These are phyloP conservation scores for Mallotus japonicus DNA, from an alignment of 441 rosid genomes.

Conservation along the genomic window DNA sequence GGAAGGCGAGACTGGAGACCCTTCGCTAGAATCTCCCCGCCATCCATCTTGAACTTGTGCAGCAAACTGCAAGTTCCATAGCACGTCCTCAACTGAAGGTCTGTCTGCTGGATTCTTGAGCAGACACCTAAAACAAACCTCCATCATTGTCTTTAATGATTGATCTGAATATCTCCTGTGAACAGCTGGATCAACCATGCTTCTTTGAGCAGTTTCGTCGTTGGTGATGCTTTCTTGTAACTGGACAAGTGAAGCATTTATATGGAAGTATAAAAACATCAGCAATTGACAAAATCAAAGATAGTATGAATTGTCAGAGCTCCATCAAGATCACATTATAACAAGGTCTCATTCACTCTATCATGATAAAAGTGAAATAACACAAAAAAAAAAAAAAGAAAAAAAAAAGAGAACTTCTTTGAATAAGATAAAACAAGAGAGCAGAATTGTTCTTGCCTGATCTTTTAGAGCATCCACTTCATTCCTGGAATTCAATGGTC, in stretches of 20 bases:
- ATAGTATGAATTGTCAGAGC: not conserved
- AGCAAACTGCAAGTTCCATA: constrained; percentile 96
- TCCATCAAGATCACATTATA: not conserved
- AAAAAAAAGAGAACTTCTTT: too few species aligned
- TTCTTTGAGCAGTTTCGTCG: constrained; percentile 54
- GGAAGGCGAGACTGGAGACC: constrained; percentile 52
- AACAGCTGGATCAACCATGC: constrained; percentile 60
- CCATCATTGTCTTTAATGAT: constrained; percentile 78
- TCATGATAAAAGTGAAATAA: too few species aligned
- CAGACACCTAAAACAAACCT: constrained; percentile 72
- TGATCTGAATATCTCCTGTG: constrained; percentile 60
- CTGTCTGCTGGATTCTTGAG: constrained; percentile 54
- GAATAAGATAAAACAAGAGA: not conserved
- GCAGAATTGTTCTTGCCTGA: constrained; percentile 40
- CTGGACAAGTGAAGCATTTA: constrained; percentile 35
- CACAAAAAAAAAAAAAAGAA: not conserved
- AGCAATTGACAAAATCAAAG: not conserved
- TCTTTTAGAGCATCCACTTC: constrained; percentile 57
- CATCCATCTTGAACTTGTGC: constrained; percentile 84
- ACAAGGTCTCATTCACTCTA: too few species aligned
- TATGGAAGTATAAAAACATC: not conserved
- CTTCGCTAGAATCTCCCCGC: constrained; percentile 61
- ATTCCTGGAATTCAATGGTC: constrained; percentile 46
- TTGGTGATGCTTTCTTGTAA: constrained; percentile 47
- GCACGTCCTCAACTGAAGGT: constrained; percentile 84